A percentile compares a stretch with the other conserved stretches of the same genome.
Conservation (phyloP, 805 yeast genomes). For the Isabelozyma gotoi region DNA sequence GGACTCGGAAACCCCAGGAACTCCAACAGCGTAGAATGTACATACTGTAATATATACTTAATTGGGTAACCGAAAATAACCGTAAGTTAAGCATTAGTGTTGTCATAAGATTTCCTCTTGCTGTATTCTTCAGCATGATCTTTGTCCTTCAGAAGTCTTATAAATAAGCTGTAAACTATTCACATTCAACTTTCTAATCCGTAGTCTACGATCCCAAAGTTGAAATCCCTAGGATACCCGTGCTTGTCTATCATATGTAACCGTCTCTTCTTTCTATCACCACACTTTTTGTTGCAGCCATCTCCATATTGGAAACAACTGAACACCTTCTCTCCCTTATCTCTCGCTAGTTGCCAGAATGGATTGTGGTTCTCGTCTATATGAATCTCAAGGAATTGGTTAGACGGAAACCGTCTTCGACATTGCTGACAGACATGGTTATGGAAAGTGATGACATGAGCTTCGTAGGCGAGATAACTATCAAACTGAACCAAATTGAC, state of each 20-base stretch:
- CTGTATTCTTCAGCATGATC: no score
- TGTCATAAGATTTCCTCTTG: no score
- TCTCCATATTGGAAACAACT: conserved; percentile 38
- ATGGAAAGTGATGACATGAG: conserved; percentile 23
- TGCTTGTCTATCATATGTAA: conserved; percentile 53
- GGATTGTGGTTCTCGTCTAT: conserved; percentile 56
- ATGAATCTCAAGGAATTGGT: conserved; percentile 44
- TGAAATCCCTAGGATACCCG: conserved; percentile 41
- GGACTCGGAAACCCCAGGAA: conserved; percentile 7
- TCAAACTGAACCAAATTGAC: background rate
- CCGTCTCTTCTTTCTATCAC: conserved; percentile 38
- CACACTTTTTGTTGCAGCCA: conserved; percentile 40
- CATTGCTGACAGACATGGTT: conserved; percentile 38
- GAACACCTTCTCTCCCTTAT: conserved; percentile 40
- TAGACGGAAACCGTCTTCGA: conserved; percentile 42
- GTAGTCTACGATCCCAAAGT: conserved; percentile 26
- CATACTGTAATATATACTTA: background rate
- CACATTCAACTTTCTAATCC: conserved; percentile 16
- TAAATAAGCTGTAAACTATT: no score
- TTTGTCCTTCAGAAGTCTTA: no score
- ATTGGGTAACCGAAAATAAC: background rate
- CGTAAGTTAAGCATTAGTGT: background rate
- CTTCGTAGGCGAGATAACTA: conserved; percentile 18
- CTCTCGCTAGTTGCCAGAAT: conserved; percentile 32
- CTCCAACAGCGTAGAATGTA: conserved; percentile 1